These are phyloP conservation scores for Murraya koenigii DNA, from an alignment of 345 rosid genomes.

Conservation along the genomic window DNA sequence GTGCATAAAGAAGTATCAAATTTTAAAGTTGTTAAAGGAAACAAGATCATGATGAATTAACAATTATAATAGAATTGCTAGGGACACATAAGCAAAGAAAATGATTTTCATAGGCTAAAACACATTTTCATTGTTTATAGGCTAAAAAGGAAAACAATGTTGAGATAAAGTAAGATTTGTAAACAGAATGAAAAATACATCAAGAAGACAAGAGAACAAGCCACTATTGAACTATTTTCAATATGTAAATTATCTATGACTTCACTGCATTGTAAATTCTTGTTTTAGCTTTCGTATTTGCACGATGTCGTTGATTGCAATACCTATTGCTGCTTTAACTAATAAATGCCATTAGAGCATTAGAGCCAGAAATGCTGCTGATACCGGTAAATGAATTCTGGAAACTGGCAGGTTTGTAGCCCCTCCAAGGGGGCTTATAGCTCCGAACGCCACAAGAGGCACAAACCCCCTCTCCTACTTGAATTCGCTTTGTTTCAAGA, in stretches of 20 bases:
- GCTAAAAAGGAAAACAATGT: background rate
- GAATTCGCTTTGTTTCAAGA: constrained; percentile 50
- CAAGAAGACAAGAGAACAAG: background rate
- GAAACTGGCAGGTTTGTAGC: constrained; percentile 28
- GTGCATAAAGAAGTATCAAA: background rate
- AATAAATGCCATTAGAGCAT: constrained; percentile 10
- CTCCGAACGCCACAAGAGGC: constrained; percentile 63
- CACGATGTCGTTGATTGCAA: background rate
- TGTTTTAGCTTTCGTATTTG: background rate
- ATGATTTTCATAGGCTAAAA: background rate
- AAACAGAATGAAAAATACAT: background rate
- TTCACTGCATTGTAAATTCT: background rate
- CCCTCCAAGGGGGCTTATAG: constrained; percentile 52
- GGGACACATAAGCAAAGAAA: background rate
- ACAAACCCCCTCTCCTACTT: constrained; percentile 29
- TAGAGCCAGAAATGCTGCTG: constrained; percentile 35
- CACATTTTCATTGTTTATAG: background rate
- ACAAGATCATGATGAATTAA: background rate
- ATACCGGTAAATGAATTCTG: constrained; percentile 20
- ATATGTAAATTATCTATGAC: background rate
- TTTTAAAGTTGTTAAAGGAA: background rate
- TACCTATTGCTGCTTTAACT: background rate
- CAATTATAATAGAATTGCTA: background rate
- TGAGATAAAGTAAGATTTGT: background rate
- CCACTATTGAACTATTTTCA: background rate